Evolutionary conservation across 495 filamentous ascomycete species (phyloP).

Genomic region (Letharia lupina): DNA sequence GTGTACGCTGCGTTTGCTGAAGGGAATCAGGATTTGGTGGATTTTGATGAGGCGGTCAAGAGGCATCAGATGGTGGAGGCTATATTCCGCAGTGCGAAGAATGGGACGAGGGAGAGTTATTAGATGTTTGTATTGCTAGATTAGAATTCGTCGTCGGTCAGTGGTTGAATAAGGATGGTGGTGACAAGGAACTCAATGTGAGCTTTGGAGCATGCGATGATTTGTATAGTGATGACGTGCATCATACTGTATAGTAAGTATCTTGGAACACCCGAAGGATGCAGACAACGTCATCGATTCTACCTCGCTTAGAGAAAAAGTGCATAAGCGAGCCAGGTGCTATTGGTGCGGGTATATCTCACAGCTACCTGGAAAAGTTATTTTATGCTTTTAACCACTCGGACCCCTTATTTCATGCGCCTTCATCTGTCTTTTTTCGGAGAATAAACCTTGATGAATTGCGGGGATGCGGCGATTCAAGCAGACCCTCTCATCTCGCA

Average conservation of each 20-base stretch:
- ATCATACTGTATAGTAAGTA: not conserved
- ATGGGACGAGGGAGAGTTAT: constrained; percentile 16
- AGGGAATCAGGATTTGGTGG: constrained; percentile 13
- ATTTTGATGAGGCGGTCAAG: constrained; percentile 18
- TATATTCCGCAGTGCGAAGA: constrained; percentile 15
- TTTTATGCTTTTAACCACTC: not conserved
- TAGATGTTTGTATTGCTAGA: not conserved
- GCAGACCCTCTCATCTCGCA: not conserved
- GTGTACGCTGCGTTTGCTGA: constrained; percentile 20
- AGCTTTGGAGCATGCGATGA: too few relatives aligned
- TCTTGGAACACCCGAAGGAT: not conserved
- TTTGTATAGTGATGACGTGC: not conserved
- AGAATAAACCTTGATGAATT: constrained; percentile 4
- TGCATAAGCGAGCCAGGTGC: not conserved
- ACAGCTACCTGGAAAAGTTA: too few relatives aligned
- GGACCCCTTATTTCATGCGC: not conserved
- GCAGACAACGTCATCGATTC: not conserved
- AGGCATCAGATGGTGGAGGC: constrained; percentile 19
- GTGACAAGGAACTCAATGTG: not conserved
- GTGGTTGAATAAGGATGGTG: not conserved
- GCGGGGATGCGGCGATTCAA: constrained; percentile 5
- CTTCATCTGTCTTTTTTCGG: not conserved
- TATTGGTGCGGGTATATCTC: not conserved
- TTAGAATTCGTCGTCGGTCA: not conserved
- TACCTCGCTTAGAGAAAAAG: not conserved